Evolutionary conservation across 345 rosid genomes (phyloP).

Genomic region (Turnera subulata): DNA sequence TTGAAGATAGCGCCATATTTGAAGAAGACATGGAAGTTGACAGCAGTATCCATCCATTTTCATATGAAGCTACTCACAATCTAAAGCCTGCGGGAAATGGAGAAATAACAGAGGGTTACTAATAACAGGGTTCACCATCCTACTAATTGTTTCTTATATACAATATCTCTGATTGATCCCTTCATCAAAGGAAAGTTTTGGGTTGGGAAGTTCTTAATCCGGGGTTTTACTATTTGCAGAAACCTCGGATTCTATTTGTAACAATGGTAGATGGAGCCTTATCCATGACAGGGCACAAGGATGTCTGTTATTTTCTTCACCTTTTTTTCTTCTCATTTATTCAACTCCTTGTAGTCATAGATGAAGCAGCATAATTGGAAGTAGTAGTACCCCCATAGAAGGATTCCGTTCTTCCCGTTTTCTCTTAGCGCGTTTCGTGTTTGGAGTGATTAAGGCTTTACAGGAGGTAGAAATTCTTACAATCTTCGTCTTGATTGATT

Average conservation of each 20-base stretch:
- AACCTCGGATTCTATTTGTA: conserved; percentile 35
- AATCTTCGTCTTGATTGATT: too few relatives aligned
- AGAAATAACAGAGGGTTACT: conserved; percentile 8
- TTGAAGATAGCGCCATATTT: not conserved
- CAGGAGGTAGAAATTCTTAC: too few relatives aligned
- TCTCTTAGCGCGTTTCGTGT: too few relatives aligned
- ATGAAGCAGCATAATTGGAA: not conserved
- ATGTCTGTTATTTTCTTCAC: not conserved
- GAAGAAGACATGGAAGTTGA: conserved; percentile 21
- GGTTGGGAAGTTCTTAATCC: conserved; percentile 22
- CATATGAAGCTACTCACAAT: conserved; percentile 7
- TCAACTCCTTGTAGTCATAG: not conserved
- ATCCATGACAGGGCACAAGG: conserved; percentile 4
- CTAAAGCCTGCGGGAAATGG: conserved; percentile 16
- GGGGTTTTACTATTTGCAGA: conserved; percentile 47
- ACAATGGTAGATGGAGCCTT: conserved; percentile 12
- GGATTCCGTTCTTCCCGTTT: too few relatives aligned
- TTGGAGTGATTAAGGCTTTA: too few relatives aligned
- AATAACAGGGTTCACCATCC: conserved; percentile 6
- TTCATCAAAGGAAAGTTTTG: conserved; percentile 16
- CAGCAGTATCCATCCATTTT: conserved; percentile 1
- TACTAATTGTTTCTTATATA: conserved; percentile 20
- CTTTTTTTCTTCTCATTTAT: too few relatives aligned
- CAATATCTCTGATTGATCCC: conserved; percentile 20
- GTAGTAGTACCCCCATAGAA: not conserved